Percentiles rank a stretch among this genome's conserved stretches.
These are phyloP conservation scores for Camelina neglecta DNA, from an alignment of 345 rosid genomes.

Conservation along the genomic window DNA sequence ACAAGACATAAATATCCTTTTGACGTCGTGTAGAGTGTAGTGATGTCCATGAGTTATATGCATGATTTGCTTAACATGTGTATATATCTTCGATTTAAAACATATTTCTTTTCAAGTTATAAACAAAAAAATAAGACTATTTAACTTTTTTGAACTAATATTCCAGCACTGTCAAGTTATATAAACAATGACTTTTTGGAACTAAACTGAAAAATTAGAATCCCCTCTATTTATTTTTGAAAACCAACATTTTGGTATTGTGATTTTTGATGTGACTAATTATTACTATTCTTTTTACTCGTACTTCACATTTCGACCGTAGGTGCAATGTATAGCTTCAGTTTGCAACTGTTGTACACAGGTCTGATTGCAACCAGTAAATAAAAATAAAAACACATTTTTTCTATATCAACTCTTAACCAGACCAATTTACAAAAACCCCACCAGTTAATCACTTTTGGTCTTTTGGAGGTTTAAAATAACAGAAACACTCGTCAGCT, in stretches of 20 bases:
- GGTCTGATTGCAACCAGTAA: background rate
- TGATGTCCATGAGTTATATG: no score
- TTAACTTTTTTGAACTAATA: no score
- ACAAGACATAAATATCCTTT: no score
- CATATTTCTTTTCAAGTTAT: background rate
- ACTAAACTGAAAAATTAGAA: background rate
- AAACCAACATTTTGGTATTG: background rate
- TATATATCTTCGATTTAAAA: conserved; percentile 1
- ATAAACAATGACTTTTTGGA: no score
- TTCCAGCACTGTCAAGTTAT: no score
- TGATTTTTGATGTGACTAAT: conserved; percentile 34
- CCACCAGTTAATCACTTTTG: conserved; percentile 4
- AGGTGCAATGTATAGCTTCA: conserved; percentile 28
- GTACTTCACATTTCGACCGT: conserved; percentile 3
- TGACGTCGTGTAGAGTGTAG: no score
- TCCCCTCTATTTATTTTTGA: conserved; percentile 2
- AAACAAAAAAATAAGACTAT: background rate
- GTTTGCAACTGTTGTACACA: conserved; percentile 13
- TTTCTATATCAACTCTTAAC: conserved; percentile 2
- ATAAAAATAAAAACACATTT: background rate
- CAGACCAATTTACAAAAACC: background rate
- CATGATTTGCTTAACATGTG: background rate
- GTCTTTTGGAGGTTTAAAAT: background rate
- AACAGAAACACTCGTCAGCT: conserved; percentile 23
- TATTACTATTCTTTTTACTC: conserved; percentile 30